Evolutionary conservation across 148 eudicot genomes (phyloP), one percentile per base, ranked within the genome.

Genomic region (Diospyros kaki): DNA sequence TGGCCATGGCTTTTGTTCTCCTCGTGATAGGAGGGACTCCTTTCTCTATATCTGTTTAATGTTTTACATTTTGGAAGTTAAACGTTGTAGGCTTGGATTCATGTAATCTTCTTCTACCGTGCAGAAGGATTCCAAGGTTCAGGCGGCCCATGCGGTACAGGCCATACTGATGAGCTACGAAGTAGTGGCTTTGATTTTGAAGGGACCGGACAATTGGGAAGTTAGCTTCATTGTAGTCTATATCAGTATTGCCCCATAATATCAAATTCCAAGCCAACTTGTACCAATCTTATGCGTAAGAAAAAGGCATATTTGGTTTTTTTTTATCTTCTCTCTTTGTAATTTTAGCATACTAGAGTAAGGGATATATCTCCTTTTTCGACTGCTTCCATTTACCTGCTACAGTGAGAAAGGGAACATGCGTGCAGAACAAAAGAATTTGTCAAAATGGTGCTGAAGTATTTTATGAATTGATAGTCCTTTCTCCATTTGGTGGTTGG

Each of bases 81-180:
- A 2, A 12, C 40, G 39, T 15, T 39, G 1, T 28, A 13, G 6
- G 5, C 73, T 62, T 9, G 52, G 2, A 66, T 74, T 81, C 45
- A 66, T 51, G 59, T 4, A 45, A 6, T 51, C 45, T 75, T 40
- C 15, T 2, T 66, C 67, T 62, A 41, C 13, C 59, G n/a, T 80
- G 82, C 84, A 85, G 88, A 77, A 83, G 88, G 80, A 80, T 83
- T 62, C 88, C 88, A 71, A 83, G 88, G 77, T 83, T 73, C 64
- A 85, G 88, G 82, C 81, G 88, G 71, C 88, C 88, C 1, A 83
- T 76, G 80, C 83, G 88, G 48, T 85, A 80, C 84, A 83, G 88
- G 70, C 88, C 88, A 17, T 86, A 83, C 73, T 86, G 75, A 81
- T 75, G 62, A 42, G 28, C 28, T 28, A 28, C 28, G 28, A 28